Percentiles rank a stretch among this genome's conserved stretches.
phyloP scores from a whole-genome alignment of 2,329 filamentous ascomycete species.

The Atkinsonella texensis region DNA sequence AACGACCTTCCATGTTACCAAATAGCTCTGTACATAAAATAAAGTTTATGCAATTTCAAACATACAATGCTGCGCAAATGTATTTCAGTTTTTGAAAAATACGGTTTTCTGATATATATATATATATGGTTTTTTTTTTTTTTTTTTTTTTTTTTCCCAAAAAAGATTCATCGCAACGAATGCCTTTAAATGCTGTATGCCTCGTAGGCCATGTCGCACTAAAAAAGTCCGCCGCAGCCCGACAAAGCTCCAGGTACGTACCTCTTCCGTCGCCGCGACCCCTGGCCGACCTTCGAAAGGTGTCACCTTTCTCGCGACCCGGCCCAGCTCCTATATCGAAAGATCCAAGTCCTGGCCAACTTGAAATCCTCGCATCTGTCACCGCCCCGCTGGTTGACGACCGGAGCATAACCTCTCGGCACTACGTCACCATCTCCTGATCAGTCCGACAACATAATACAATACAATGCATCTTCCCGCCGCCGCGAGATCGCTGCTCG shows the following conservation, averaged over 20 bases:
- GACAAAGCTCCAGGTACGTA: neutral
- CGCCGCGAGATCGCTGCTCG: slow-evolving; percentile 30
- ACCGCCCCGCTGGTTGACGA: neutral
- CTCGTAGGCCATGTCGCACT: too few relatives aligned
- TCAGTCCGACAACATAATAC: slow-evolving; percentile 9
- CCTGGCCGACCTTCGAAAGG: slow-evolving; percentile 2
- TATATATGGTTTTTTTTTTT: too few relatives aligned
- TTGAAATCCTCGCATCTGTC: neutral
- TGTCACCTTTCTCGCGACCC: slow-evolving; percentile 3
- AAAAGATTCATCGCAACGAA: too few relatives aligned
- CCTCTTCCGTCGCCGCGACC: neutral
- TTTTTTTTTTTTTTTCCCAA: too few relatives aligned
- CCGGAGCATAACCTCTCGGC: neutral
- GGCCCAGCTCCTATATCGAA: neutral
- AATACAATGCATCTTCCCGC: slow-evolving; percentile 17
- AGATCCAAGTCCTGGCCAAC: neutral
- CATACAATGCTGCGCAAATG: too few relatives aligned
- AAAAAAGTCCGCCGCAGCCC: too few relatives aligned
- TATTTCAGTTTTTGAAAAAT: too few relatives aligned
- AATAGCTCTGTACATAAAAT: too few relatives aligned
- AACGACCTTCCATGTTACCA: too few relatives aligned
- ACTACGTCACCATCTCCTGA: neutral
- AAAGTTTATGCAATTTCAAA: too few relatives aligned
- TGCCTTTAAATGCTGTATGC: too few relatives aligned
- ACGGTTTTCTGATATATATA: too few relatives aligned